Percentiles rank a stretch among this genome's conserved stretches.
Evolutionary conservation across 1,284 basidiomycete species (phyloP).

Genomic region (Naganishia cerealis): DNA sequence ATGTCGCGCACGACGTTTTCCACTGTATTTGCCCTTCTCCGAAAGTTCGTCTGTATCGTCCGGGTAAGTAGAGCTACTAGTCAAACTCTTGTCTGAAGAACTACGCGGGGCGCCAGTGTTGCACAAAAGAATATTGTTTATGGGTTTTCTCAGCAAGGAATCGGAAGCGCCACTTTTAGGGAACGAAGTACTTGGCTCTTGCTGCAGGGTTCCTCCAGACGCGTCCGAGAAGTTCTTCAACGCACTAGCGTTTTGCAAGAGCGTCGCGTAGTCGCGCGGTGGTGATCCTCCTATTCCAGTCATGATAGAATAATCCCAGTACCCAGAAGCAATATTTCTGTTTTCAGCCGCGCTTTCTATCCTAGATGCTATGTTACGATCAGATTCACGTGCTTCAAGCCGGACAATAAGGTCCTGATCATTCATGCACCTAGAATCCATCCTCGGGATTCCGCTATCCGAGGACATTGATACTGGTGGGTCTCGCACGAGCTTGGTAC

Average conservation of each 20-base stretch:
- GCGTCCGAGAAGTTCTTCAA: conserved; percentile 6
- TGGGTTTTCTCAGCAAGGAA: neutral
- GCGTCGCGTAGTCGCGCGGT: conserved; percentile 3
- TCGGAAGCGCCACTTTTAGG: neutral
- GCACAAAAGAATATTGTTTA: neutral
- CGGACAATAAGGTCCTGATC: neutral
- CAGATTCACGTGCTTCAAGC: conserved; percentile 9
- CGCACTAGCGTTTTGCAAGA: conserved; percentile 19
- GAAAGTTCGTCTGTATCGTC: conserved; percentile 19
- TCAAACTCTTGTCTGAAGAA: conserved; percentile 23
- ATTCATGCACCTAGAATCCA: conserved; percentile 8
- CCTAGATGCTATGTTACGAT: neutral
- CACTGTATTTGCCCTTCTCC: conserved; percentile 4
- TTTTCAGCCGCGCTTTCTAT: neutral
- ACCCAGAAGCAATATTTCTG: conserved; percentile 1
- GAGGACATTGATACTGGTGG: neutral
- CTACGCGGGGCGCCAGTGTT: neutral
- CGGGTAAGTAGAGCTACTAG: conserved; percentile 14
- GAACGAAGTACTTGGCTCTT: neutral
- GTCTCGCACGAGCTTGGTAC: conserved; percentile 6
- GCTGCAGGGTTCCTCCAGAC: neutral
- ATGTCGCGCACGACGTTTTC: conserved; percentile 15
- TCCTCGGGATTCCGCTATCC: conserved; percentile 4
- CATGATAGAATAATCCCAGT: conserved; percentile 26
- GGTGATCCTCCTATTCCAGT: conserved; percentile 21